Base-by-base conservation (phyloP, 2,329 filamentous ascomycete species). In the Scytalidium sp. region DNA sequence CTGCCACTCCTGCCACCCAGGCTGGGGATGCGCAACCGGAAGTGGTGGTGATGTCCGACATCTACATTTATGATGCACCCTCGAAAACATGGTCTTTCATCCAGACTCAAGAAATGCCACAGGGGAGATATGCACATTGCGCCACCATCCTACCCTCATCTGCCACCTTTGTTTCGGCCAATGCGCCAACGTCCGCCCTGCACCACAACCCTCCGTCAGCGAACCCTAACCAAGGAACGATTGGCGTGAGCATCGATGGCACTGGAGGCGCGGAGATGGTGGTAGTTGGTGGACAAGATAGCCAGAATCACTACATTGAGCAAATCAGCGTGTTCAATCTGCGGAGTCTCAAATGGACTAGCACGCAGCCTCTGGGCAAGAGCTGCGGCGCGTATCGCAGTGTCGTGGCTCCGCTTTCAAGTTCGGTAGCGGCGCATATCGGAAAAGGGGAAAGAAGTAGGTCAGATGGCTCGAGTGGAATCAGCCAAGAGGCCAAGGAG, bases 301-400 rank as follows among this genome's bases (percentile, higher is more conserved):
- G 89, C 47, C 87, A 87, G n/a, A 99, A 99, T 67, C 92, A 96
- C 67, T 99, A 99, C 65, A 99, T 99, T 58, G 93, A 99, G 69
- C 91, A 99, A 69, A 95, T 99, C 56, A 97, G 91, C 65, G 90
- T 99, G 2, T 99, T 99, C 75, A 99, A 99, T 63, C 75, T 99
- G 21, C 83, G 94, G 44, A 97, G 90, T 66, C 73, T 97, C 52
- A 96, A 94, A 70, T 99, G 94, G 94, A 96, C 90, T 1, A 90
- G 88, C 17, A 97, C 91, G 2, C 89, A 90, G 56, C 78, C 85
- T 1, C 76, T 97, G 42, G 92, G 91, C 45, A 90, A 93, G 68
- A 96, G 90, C 62, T 99, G 94, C 65, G 94, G 94, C 55, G 94
- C 94, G 1, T 99, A 99, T 68, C 85, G 94, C 56, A 97, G 92